Evolutionary conservation across 2,329 filamentous ascomycete genomes (phyloP).

Genomic region (Monosporascus ibericus): DNA sequence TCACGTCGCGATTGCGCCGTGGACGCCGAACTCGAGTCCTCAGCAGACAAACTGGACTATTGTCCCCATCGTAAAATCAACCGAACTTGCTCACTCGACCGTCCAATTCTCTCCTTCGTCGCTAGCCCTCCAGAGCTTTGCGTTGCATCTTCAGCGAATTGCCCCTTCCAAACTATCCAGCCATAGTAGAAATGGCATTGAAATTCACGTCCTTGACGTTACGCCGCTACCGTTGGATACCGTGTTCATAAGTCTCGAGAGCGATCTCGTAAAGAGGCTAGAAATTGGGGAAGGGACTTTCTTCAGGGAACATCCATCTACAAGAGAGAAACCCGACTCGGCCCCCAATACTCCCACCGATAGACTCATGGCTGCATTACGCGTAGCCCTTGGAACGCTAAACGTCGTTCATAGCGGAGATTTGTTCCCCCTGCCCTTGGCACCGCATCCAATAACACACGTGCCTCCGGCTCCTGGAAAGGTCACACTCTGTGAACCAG

Average conservation of each 20-base stretch:
- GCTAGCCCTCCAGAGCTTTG: constrained; percentile 71
- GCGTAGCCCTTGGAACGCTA: constrained; percentile 66
- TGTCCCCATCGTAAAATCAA: constrained; percentile 64
- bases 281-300: constrained; percentile 82
- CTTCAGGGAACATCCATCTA: constrained; percentile 54
- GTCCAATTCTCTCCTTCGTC: constrained; percentile 72
- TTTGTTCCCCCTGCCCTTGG: constrained; percentile 67
- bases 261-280: constrained; percentile 69
- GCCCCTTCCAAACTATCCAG: constrained; percentile 70
- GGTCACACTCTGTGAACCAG: constrained; percentile 89
- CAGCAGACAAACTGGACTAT: constrained; percentile 76
- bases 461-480: constrained; percentile 77
- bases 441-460: constrained; percentile 82
- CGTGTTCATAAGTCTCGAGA: constrained; percentile 81
- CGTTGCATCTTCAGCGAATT: constrained; percentile 63
- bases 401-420: constrained; percentile 81
- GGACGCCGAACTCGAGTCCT: constrained; percentile 53
- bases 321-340: constrained; percentile 25
- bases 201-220: constrained; percentile 78
- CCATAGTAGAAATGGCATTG: constrained; percentile 70
- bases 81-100: constrained; percentile 66
- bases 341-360: constrained; percentile 40
- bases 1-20: constrained; percentile 69
- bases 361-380: constrained; percentile 59
- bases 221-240: constrained; percentile 75